Conservation (phyloP, 2,329 filamentous ascomycete species). For the Ambrosiella cleistominuta region DNA sequence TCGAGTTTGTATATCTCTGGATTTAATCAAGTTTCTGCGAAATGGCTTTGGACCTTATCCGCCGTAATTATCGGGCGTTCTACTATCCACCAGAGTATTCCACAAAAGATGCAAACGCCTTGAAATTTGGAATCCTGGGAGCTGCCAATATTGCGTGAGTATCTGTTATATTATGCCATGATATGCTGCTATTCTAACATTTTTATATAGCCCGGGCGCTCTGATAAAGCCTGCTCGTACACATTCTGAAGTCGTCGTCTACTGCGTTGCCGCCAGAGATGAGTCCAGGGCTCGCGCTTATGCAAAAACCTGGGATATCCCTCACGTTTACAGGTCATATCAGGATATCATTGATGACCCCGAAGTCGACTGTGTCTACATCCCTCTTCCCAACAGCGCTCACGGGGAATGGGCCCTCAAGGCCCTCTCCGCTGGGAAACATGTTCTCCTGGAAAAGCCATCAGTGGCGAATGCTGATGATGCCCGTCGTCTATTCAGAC, state of each 20-base stretch:
- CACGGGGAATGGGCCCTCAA: slow-evolving; percentile 30
- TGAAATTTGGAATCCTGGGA: slow-evolving; percentile 26
- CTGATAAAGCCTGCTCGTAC: slow-evolving; percentile 31
- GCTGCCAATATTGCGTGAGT: slow-evolving; percentile 20
- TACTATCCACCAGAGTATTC: not conserved
- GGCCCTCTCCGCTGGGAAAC: slow-evolving; percentile 29
- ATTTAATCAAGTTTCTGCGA: not conserved
- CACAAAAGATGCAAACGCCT: slow-evolving; percentile 15
- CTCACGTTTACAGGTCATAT: slow-evolving; percentile 30
- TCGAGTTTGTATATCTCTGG: not conserved
- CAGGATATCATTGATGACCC: slow-evolving; percentile 24
- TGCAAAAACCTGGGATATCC: slow-evolving; percentile 34
- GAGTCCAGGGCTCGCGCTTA: slow-evolving; percentile 27
- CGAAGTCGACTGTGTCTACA: slow-evolving; percentile 30
- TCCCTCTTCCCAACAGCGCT: slow-evolving; percentile 27
- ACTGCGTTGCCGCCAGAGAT: slow-evolving; percentile 35
- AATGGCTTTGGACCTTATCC: not conserved
- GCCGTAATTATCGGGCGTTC: slow-evolving; percentile 3
- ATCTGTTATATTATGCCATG: not conserved
- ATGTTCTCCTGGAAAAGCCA: slow-evolving; percentile 21
- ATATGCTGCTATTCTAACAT: not conserved
- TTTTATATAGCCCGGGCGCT: slow-evolving; percentile 20
- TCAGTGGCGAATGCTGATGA: slow-evolving; percentile 18
- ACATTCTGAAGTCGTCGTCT: slow-evolving; percentile 35
- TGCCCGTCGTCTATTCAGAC: slow-evolving; percentile 27